phyloP scores from a whole-genome alignment of 2,329 filamentous ascomycete genomes.

The Clarireedia paspali region DNA sequence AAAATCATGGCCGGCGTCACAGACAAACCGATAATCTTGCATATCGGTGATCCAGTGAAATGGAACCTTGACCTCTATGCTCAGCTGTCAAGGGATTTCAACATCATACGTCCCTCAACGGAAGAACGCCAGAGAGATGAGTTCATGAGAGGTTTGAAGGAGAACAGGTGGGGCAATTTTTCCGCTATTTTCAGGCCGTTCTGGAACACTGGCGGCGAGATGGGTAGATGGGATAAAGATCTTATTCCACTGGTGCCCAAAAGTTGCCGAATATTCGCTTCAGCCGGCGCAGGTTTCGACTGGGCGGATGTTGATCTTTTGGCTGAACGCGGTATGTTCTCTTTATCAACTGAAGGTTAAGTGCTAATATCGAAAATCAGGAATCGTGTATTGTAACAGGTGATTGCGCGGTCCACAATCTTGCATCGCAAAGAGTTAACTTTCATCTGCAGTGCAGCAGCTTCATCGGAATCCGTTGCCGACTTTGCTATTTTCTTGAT shows the following conservation, averaged over 20 bases:
- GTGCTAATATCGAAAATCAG: conserved; percentile 8
- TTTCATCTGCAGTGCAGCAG: conserved; percentile 41
- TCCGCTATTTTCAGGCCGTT: conserved; percentile 46
- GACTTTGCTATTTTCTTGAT: conserved; percentile 64
- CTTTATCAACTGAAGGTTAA: background rate
- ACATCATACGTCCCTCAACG: conserved; percentile 41
- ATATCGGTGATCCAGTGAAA: conserved; percentile 29
- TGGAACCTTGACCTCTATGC: conserved; percentile 25
- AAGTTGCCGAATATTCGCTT: conserved; percentile 48
- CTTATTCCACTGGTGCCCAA: conserved; percentile 46
- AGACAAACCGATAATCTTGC: conserved; percentile 25
- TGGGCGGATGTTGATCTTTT: conserved; percentile 54
- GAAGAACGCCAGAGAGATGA: conserved; percentile 43
- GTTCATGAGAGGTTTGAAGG: conserved; percentile 42
- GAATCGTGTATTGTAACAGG: conserved; percentile 64
- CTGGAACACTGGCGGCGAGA: conserved; percentile 58
- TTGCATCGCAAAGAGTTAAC: background rate
- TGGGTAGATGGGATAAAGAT: conserved; percentile 55
- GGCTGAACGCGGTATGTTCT: conserved; percentile 41
- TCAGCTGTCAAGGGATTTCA: conserved; percentile 34
- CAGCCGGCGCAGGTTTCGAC: conserved; percentile 55
- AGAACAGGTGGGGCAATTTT: conserved; percentile 48
- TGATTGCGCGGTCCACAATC: background rate
- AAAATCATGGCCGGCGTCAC: background rate
- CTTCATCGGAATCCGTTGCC: conserved; percentile 64